Conservation (phyloP, 1,139 yeast genomes). For the Magnusiomyces tetraspermus region DNA sequence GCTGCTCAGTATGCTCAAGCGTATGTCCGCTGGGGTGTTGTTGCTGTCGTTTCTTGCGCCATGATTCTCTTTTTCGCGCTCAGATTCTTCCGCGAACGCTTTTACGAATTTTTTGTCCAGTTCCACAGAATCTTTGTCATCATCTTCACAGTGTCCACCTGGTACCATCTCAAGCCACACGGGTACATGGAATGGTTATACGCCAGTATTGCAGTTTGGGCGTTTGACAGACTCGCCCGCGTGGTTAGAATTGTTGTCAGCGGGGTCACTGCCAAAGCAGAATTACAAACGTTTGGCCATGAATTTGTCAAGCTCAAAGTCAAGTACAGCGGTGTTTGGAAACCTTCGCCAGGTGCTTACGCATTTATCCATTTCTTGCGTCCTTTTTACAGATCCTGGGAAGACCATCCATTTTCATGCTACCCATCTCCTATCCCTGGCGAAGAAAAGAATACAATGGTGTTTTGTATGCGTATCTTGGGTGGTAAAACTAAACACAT, state of each 20-base stretch:
- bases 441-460: constrained; percentile 26
- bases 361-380: constrained; percentile 36
- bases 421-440: constrained; percentile 26
- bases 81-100: constrained; percentile 42
- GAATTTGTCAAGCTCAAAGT: constrained; percentile 25
- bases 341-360: constrained; percentile 33
- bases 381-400: constrained; percentile 39
- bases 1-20: constrained; percentile 19
- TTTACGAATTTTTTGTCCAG: constrained; percentile 56
- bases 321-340: constrained; percentile 29
- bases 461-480: constrained; percentile 35
- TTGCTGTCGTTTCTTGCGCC: constrained; percentile 36
- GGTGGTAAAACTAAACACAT: constrained; percentile 20
- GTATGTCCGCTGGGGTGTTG: constrained; percentile 45
- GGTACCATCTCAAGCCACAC: constrained; percentile 44
- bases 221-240: constrained; percentile 48
- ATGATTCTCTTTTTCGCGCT: constrained; percentile 41
- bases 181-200: constrained; percentile 41
- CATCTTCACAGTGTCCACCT: constrained; percentile 48
- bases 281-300: neutral
- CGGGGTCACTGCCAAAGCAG: constrained; percentile 19
- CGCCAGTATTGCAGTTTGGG: constrained; percentile 57
- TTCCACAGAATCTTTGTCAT: constrained; percentile 52
- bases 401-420: constrained; percentile 49
- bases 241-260: constrained; percentile 32